Evolutionary conservation across 2,329 filamentous ascomycete genomes (phyloP).

Genomic region (Didymosphaeria variabile): DNA sequence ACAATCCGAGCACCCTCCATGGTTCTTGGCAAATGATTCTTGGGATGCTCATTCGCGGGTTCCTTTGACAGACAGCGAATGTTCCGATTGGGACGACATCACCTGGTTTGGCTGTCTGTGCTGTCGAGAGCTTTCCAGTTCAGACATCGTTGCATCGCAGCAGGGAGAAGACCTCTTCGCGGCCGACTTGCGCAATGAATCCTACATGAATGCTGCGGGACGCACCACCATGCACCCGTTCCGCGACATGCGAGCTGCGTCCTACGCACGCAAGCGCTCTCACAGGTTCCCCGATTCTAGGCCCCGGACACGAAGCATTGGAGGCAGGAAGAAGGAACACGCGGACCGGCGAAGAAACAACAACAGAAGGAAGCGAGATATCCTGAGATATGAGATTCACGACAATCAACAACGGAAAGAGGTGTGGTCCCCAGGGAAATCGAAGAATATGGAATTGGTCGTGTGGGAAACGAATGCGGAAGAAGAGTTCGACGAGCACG

Average conservation of each 20-base stretch:
- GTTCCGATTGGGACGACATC: neutral
- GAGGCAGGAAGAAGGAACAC: slow-evolving; percentile 5
- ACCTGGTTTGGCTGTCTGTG: neutral
- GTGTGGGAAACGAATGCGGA: slow-evolving; percentile 5
- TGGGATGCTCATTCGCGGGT: neutral
- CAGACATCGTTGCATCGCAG: neutral
- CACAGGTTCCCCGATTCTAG: neutral
- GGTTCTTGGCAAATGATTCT: neutral
- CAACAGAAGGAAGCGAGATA: slow-evolving; percentile 3
- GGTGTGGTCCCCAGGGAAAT: neutral
- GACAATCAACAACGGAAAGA: neutral
- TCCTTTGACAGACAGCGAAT: neutral
- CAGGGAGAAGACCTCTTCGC: slow-evolving; percentile 1
- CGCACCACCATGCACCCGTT: slow-evolving; percentile 15
- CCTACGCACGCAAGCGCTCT: slow-evolving; percentile 5
- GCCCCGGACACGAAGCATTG: neutral
- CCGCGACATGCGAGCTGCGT: slow-evolving; percentile 18
- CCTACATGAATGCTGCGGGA: slow-evolving; percentile 16
- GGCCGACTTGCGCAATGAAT: slow-evolving; percentile 5
- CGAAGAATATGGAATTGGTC: neutral
- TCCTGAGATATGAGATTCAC: neutral
- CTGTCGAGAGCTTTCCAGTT: neutral
- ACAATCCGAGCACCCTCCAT: neutral
- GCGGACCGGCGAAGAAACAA: neutral
- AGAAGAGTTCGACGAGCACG: slow-evolving; percentile 3